These are phyloP conservation scores for Candida chilensis DNA, from an alignment of 805 yeast genomes.

Conservation along the genomic window DNA sequence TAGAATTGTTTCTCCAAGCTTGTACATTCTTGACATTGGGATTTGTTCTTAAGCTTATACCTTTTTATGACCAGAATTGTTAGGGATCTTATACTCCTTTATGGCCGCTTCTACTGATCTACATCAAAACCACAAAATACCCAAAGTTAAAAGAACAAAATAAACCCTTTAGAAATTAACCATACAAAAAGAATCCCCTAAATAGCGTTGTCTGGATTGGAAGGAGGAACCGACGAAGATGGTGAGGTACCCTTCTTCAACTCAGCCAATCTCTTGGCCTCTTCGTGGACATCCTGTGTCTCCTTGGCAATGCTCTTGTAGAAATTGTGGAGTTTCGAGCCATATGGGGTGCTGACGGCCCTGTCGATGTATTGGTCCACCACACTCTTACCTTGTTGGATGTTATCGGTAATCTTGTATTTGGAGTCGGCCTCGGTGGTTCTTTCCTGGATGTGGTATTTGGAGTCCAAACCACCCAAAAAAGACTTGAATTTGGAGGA, in stretches of 20 bases:
- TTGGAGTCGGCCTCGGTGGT: constrained; percentile 25
- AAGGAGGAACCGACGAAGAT: too few species aligned
- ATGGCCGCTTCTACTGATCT: too few species aligned
- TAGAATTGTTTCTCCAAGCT: too few species aligned
- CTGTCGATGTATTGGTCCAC: constrained; percentile 36
- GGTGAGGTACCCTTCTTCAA: constrained; percentile 45
- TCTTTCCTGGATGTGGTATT: constrained; percentile 53
- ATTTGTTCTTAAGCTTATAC: too few species aligned
- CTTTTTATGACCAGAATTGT: too few species aligned
- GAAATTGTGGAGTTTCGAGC: constrained; percentile 51
- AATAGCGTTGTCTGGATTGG: too few species aligned
- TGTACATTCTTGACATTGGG: too few species aligned
- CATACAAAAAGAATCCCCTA: too few species aligned
- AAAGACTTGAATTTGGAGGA: constrained; percentile 48
- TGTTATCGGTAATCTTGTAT: constrained; percentile 26
- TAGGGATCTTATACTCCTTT: too few species aligned
- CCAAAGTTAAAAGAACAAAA: too few species aligned
- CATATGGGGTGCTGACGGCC: constrained; percentile 37
- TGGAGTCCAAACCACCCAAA: constrained; percentile 43
- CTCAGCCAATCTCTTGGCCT: constrained; percentile 64
- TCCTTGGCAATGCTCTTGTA: constrained; percentile 48
- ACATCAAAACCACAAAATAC: too few species aligned
- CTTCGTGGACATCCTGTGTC: constrained; percentile 58
- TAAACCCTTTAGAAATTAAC: too few species aligned
- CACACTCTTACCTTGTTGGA: constrained; percentile 20